phyloP scores from a whole-genome alignment of 2,329 filamentous ascomycete genomes.

The Penicillium sclerotigenum region DNA sequence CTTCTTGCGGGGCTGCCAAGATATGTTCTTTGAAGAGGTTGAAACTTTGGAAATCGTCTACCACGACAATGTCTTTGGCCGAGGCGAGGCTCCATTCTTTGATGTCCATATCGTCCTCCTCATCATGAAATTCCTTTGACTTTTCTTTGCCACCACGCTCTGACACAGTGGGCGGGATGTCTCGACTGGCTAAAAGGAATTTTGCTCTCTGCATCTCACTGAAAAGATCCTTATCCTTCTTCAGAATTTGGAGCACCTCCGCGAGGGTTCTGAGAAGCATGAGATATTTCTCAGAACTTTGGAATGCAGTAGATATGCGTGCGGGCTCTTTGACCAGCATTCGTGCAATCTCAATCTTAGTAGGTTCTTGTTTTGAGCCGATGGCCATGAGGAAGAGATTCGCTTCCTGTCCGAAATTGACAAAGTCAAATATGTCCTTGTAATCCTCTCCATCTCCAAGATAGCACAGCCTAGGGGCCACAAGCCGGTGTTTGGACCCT shows the following conservation, averaged over 20 bases:
- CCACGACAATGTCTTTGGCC: slow-evolving; percentile 69
- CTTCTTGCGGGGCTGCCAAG: slow-evolving; percentile 86
- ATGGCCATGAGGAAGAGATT: slow-evolving; percentile 86
- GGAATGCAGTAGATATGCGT: slow-evolving; percentile 73
- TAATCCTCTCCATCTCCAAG: slow-evolving; percentile 71
- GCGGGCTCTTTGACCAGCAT: slow-evolving; percentile 82
- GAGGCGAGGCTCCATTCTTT: slow-evolving; percentile 75
- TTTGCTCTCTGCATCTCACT: slow-evolving; percentile 69
- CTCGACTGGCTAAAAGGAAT: slow-evolving; percentile 80
- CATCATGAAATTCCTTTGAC: slow-evolving; percentile 47
- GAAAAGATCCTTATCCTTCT: slow-evolving; percentile 75
- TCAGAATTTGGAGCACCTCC: slow-evolving; percentile 66
- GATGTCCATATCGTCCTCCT: slow-evolving; percentile 63
- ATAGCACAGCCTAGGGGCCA: slow-evolving; percentile 73
- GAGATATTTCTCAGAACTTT: slow-evolving; percentile 81
- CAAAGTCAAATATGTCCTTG: slow-evolving; percentile 92
- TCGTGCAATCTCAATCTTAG: slow-evolving; percentile 76
- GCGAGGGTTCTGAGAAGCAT: slow-evolving; percentile 77
- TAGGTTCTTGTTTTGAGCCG: slow-evolving; percentile 88
- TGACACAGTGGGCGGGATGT: slow-evolving; percentile 51
- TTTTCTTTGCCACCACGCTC: slow-evolving; percentile 17
- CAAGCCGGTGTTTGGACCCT: slow-evolving; percentile 47
- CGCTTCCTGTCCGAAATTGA: slow-evolving; percentile 83
- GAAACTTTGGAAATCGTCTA: slow-evolving; percentile 87
- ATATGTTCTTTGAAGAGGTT: slow-evolving; percentile 81